Evolutionary conservation across 2,329 filamentous ascomycete genomes (phyloP).

Genomic region (Aureobasidium sp.): DNA sequence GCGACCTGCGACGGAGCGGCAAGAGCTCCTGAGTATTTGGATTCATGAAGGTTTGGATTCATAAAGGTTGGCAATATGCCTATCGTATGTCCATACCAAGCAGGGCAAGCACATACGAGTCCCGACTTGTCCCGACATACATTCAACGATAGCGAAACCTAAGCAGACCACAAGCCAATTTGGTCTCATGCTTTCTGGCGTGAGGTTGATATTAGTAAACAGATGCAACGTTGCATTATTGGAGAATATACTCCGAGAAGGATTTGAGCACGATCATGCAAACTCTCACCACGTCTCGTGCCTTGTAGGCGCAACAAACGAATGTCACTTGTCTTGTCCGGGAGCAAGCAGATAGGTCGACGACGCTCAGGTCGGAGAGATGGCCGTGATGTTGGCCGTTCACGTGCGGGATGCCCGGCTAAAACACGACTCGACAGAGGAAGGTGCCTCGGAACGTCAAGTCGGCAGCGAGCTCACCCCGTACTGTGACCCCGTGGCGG

Average conservation of each 20-base stretch:
- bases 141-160: neutral
- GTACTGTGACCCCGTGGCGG: slow-evolving; percentile 4
- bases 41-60: neutral
- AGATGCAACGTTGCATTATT: slow-evolving; percentile 8
- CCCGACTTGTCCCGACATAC: neutral
- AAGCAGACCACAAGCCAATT: neutral
- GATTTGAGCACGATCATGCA: neutral
- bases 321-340: neutral
- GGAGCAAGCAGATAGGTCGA: neutral
- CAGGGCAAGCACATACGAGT: neutral
- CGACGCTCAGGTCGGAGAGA: neutral
- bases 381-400: neutral
- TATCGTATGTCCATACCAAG: neutral
- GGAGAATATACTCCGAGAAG: neutral
- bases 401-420: slow-evolving; percentile 7
- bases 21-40: neutral
- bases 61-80: neutral
- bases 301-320: neutral
- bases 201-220: neutral
- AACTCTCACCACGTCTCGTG: slow-evolving; percentile 3
- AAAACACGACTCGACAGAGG: neutral
- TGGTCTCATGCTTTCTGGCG: neutral
- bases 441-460: neutral
- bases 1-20: neutral
- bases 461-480: slow-evolving; percentile 6